These are phyloP conservation scores for Sungouiozyma ichnusensis DNA, from an alignment of 805 yeast genomes.

Conservation along the genomic window DNA sequence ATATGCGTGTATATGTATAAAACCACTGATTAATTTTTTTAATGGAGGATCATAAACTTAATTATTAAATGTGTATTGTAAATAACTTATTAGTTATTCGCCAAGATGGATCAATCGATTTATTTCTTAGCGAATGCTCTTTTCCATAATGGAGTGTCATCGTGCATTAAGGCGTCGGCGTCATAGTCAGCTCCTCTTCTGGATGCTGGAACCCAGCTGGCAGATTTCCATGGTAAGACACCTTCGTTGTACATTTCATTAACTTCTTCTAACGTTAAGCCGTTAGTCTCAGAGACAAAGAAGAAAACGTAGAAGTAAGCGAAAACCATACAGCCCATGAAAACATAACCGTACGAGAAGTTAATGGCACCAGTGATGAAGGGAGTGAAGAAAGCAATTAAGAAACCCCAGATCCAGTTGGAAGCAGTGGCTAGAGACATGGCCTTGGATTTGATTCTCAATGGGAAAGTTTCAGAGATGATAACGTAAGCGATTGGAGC, in stretches of 20 bases:
- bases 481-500: slow-evolving; percentile 63
- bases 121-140: slow-evolving; percentile 6
- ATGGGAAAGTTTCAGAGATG: slow-evolving; percentile 62
- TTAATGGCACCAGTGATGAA: slow-evolving; percentile 55
- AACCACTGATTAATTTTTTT: too few species aligned
- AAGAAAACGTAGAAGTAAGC: slow-evolving; percentile 59
- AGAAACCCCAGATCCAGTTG: slow-evolving; percentile 62
- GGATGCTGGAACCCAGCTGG: slow-evolving; percentile 43
- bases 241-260: slow-evolving; percentile 47
- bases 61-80: not conserved
- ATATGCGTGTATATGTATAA: too few species aligned
- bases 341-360: slow-evolving; percentile 61
- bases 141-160: slow-evolving; percentile 25
- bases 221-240: slow-evolving; percentile 38
- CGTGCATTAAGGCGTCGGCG: slow-evolving; percentile 20
- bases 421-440: slow-evolving; percentile 52
- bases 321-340: slow-evolving; percentile 49
- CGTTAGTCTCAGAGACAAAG: slow-evolving; percentile 69
- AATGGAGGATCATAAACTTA: too few species aligned
- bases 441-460: slow-evolving; percentile 55
- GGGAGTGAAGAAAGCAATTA: slow-evolving; percentile 66
- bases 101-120: not conserved
- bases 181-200: slow-evolving; percentile 26
- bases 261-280: slow-evolving; percentile 73
- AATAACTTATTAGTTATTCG: not conserved